Evolutionary conservation across 805 yeast genomes (phyloP), one percentile per base, ranked within the genome.

Genomic region (Starmerella apicola): DNA sequence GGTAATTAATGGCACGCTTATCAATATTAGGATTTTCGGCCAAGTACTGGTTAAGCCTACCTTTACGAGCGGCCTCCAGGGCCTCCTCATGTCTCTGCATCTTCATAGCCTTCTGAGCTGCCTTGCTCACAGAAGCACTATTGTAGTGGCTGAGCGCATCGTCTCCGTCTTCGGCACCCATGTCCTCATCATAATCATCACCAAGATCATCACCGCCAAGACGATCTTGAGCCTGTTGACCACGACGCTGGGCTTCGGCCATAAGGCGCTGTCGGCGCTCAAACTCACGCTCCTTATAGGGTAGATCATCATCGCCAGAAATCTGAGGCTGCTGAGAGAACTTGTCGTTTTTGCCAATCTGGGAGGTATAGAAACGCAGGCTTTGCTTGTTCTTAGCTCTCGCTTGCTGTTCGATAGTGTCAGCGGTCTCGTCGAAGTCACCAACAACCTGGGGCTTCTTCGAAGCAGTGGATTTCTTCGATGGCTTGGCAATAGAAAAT

Each of bases 291-390:
- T 88, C 97, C 51, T 74, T 76, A 60, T 91, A 88, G 15, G 97
- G 96, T 43, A 88, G 64, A 62, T 88, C 98, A 46, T 72, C 71
- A 59, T 88, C 98, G 52, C 97, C 98, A 33, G 74, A 67, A 30
- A 34, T 43, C 22, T 42, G 26, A 17, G 39, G 48, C 5, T 34
- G 38, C 33, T 33, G 33, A 18, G 37, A 21, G 5, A 31, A 23
- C n/a, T n/a, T n/a, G 5, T 45, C 37, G 38, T 78, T 78, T 63
- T 86, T 94, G 59, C 85, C 95, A 60, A 91, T 86, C 62, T 88
- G 86, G 43, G 97, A 82, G 1, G 98, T 91, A 69, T 91, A 91
- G 75, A 91, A 91, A 45, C 97, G 77, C 53, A 91, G 72, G 2
- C 94, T 72, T 43, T 71, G 73, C 64, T 86, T 88, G 43, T 85